Evolutionary conservation across 192 early-diverging fungal species (phyloP).

Genomic region (Coemansia sp.): DNA sequence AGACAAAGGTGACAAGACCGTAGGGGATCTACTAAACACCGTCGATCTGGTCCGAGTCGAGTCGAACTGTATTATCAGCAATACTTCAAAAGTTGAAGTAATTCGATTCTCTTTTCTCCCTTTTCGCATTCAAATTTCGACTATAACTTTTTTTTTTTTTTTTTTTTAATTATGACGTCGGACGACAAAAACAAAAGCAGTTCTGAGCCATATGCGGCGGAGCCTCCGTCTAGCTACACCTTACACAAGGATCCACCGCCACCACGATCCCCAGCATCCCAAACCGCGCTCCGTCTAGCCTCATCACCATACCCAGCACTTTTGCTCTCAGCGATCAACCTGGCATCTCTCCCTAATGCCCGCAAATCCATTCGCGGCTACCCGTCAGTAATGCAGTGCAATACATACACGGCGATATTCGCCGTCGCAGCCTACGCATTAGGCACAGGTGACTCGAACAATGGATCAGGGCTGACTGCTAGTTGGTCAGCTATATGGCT

Average conservation of each 20-base stretch:
- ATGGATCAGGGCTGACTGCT: slow-evolving; percentile 41
- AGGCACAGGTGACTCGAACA: slow-evolving; percentile 31
- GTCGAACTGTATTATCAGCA: neutral
- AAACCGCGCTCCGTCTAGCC: neutral
- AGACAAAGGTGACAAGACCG: neutral
- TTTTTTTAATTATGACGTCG: neutral
- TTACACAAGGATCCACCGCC: slow-evolving; percentile 12
- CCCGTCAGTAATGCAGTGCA: slow-evolving; percentile 48
- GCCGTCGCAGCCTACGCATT: slow-evolving; percentile 39
- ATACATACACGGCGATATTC: slow-evolving; percentile 38
- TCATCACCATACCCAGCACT: slow-evolving; percentile 26
- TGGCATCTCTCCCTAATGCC: slow-evolving; percentile 14
- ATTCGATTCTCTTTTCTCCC: neutral
- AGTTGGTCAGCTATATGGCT: slow-evolving; percentile 51
- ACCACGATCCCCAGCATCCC: slow-evolving; percentile 5
- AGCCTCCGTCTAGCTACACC: slow-evolving; percentile 48
- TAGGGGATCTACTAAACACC: neutral
- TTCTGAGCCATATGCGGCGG: neutral
- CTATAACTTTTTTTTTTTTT: too few relatives aligned
- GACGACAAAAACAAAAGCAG: neutral
- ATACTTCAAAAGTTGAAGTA: neutral
- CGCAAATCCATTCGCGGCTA: slow-evolving; percentile 23
- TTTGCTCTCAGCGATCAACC: slow-evolving; percentile 25
- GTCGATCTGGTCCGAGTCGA: neutral
- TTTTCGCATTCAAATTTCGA: neutral